Conservation (phyloP, 176 grass and related monocot genomes). For the Canna indica region DNA sequence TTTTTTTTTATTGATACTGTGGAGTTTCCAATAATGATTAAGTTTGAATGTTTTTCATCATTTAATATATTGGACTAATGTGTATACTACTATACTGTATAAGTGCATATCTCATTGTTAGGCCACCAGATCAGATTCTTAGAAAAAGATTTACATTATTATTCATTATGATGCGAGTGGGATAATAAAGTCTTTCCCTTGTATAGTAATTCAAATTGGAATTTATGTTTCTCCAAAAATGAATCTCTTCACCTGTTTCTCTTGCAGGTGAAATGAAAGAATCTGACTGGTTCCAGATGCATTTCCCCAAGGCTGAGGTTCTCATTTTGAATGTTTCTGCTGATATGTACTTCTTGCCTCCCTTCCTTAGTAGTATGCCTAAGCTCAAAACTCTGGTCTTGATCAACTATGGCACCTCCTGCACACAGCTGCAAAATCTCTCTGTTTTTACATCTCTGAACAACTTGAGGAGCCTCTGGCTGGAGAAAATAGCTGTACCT, state of each 20-base stretch:
- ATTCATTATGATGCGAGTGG: too few relatives aligned
- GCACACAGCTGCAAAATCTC: slow-evolving; percentile 50
- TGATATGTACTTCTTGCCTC: slow-evolving; percentile 56
- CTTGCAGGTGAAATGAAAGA: slow-evolving; percentile 89
- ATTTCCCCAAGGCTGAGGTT: slow-evolving; percentile 90
- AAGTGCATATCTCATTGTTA: too few relatives aligned
- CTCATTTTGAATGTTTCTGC: slow-evolving; percentile 88
- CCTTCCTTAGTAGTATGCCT: slow-evolving; percentile 69
- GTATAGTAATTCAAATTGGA: not conserved
- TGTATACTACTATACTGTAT: not conserved
- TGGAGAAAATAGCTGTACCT: slow-evolving; percentile 75
- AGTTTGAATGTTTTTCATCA: too few relatives aligned
- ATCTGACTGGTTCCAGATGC: slow-evolving; percentile 89
- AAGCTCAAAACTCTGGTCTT: slow-evolving; percentile 80
- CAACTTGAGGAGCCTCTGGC: slow-evolving; percentile 71
- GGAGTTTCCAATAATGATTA: too few relatives aligned
- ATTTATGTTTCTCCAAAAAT: not conserved
- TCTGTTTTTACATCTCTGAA: slow-evolving; percentile 49
- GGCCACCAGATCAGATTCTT: not conserved
- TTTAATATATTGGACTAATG: not conserved
- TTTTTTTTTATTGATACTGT: not conserved
- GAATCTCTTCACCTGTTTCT: slow-evolving; percentile 1
- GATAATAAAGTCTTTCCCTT: too few relatives aligned
- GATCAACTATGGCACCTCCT: slow-evolving; percentile 63
- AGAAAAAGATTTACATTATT: not conserved